Evolutionary conservation across 2,329 filamentous ascomycete species (phyloP), one percentile per base, ranked within the genome.

Genomic region (Aureobasidium sp.): DNA sequence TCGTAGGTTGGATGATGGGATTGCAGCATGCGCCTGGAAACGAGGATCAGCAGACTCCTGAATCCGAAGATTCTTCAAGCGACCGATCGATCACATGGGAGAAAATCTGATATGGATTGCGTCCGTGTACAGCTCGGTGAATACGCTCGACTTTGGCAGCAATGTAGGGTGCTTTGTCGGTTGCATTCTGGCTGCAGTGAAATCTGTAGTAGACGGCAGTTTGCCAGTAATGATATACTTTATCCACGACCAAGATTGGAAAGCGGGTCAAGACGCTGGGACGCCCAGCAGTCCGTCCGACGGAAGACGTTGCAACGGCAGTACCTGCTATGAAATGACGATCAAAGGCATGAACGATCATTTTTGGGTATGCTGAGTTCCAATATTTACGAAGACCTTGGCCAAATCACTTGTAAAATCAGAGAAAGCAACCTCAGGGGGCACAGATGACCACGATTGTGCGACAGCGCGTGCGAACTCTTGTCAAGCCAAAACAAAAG

Each of bases 1-100:
- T 97, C 17, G 88, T 97, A n/a, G 87, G 86, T 1, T 94, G 90
- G 89, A 96, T 97, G 89, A 88, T 97, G 84, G 92, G 92, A 12
- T 83, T 92, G 64, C 47, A 50, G 53, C 51, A 39, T 3, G 27
- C 24, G 17, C 32, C 48, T 17, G 50, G 36, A 39, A 52, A 41
- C 34, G 70, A 72, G 59, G 69, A 70, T n/a, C 59, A 61, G 39
- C 66, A 67, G 15, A 69, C 72, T 47, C 67, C 74, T 66, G 68
- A 73, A 67, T 37, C 75, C 70, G 68, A 66, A 20, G 61, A 59
- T 15, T 61, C 51, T n/a, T 63, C 68, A 15, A 73, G 78, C 62
- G 72, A 75, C 64, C 76, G 76, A 62, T 78, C 76, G 65, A 72
- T 78, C 64, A 76, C 77, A 61, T 78, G 77, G 78, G 78, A 79